Base-by-base conservation (phyloP, 1,284 basidiomycete species). In the Irpex sp. region DNA sequence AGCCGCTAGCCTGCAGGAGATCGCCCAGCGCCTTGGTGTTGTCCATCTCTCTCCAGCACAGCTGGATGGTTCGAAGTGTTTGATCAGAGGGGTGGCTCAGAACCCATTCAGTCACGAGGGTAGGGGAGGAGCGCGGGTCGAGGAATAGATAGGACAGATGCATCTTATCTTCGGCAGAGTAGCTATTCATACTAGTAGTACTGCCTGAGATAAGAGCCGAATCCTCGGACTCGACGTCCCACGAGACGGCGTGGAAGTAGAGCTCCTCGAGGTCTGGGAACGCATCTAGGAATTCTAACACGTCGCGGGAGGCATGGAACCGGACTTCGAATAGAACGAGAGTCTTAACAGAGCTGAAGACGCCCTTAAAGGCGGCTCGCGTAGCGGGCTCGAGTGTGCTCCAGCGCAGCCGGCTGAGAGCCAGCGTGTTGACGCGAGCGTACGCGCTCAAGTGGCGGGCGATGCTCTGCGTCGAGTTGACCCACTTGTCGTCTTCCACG, bases 231-330 rank as follows among this genome's bases (percentile, higher is more conserved):
- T 73, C 69, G 56, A 63, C 58, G 51, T 63, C 62, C 71, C 71
- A 73, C n/a, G 71, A 71, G 16, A 73, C 71, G 36, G 67, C 70
- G 58, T 73, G 70, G 65, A 73, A 73, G 65, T 71, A 73, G 51
- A 73, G 69, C 62, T 71, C 70, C 21, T 60, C 59, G 55, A 73
- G 67, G 42, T 61, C 63, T 14, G 71, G 70, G 67, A 73, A 71
- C 18, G 66, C 67, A 33, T 67, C 67, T 39, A 73, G 68, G 65
- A 73, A 72, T 9, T 63, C 64, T 18, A 73, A 59, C 42, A 73
- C 71, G 60, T 73, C 70, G 47, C 65, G 63, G 19, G 70, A 69
- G 5, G 70, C 65, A 19, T 65, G 61, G 63, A 72, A 73, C 36
- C 67, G 67, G 33, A 72, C 70, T 59, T 73, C 71, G 58, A 73